Evolutionary conservation across 768 basidiomycete species (phyloP).

Genomic region (Tubosaeta brunneosetosa): DNA sequence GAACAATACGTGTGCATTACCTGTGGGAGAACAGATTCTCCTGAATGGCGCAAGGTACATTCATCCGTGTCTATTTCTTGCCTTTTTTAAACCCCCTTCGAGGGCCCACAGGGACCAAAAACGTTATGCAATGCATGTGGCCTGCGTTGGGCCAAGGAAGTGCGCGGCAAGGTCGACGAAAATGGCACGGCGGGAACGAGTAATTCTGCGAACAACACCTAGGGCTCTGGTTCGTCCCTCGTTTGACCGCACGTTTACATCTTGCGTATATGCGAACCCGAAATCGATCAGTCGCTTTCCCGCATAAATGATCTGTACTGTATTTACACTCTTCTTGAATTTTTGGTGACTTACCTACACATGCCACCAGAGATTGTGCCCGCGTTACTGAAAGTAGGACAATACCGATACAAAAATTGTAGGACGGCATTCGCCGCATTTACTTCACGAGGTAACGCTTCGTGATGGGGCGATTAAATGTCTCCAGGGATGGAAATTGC

Average conservation of each 20-base stretch:
- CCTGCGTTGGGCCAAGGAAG: slow-evolving; percentile 84
- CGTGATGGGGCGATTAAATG: not conserved
- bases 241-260: not conserved
- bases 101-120: slow-evolving; percentile 94
- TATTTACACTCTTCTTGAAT: slow-evolving; percentile 13
- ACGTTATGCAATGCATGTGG: slow-evolving; percentile 98
- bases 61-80: not conserved
- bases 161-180: slow-evolving; percentile 41
- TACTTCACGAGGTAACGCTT: slow-evolving; percentile 1
- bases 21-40: slow-evolving; percentile 93
- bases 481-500: not conserved
- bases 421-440: slow-evolving; percentile 3
- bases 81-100: slow-evolving; percentile 15
- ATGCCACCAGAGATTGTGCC: slow-evolving; percentile 7
- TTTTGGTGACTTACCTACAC: slow-evolving; percentile 11
- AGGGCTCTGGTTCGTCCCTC: not conserved
- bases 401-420: slow-evolving; percentile 1
- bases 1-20: slow-evolving; percentile 87
- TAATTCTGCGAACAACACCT: slow-evolving; percentile 16
- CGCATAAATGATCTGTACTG: slow-evolving; percentile 5
- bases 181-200: slow-evolving; percentile 23
- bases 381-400: slow-evolving; percentile 7
- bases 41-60: slow-evolving; percentile 90
- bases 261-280: not conserved
- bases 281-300: not conserved